phyloP scores from a whole-genome alignment of 1,284 basidiomycete species.

The Puccinia coronata region DNA sequence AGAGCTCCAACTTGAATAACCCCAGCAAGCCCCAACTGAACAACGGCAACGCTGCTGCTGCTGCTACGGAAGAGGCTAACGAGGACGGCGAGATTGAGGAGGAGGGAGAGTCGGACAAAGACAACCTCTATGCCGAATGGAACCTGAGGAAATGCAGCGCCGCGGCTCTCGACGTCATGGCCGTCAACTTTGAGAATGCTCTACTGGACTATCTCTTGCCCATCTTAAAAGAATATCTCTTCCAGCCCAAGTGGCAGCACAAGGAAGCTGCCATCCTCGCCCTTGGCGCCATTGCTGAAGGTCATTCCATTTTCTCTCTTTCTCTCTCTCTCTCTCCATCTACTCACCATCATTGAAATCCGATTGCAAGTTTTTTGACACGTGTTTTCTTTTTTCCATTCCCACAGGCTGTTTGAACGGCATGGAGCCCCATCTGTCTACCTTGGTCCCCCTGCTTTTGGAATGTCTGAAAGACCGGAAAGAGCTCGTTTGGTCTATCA shows the following conservation, averaged over 20 bases:
- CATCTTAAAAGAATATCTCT: slow-evolving; percentile 88
- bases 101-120: slow-evolving; percentile 92
- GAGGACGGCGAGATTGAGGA: too few relatives aligned
- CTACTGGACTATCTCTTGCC: slow-evolving; percentile 84
- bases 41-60: too few relatives aligned
- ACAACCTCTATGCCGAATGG: slow-evolving; percentile 98
- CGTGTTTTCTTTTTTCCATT: background rate
- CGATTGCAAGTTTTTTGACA: background rate
- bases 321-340: background rate
- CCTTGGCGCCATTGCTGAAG: slow-evolving; percentile 96
- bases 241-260: slow-evolving; percentile 89
- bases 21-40: slow-evolving; percentile 8
- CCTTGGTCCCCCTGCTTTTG: slow-evolving; percentile 88
- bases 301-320: slow-evolving; percentile 60
- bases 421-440: slow-evolving; percentile 89
- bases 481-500: slow-evolving; percentile 95
- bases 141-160: slow-evolving; percentile 98
- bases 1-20: too few relatives aligned
- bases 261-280: slow-evolving; percentile 95
- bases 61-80: too few relatives aligned
- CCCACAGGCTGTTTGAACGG: slow-evolving; percentile 85
- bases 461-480: slow-evolving; percentile 87
- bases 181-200: slow-evolving; percentile 84
- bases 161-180: slow-evolving; percentile 93
- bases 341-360: too few relatives aligned